Conservation (phyloP, 371 early-diverging fungal species). For the Mortierella sp. region DNA sequence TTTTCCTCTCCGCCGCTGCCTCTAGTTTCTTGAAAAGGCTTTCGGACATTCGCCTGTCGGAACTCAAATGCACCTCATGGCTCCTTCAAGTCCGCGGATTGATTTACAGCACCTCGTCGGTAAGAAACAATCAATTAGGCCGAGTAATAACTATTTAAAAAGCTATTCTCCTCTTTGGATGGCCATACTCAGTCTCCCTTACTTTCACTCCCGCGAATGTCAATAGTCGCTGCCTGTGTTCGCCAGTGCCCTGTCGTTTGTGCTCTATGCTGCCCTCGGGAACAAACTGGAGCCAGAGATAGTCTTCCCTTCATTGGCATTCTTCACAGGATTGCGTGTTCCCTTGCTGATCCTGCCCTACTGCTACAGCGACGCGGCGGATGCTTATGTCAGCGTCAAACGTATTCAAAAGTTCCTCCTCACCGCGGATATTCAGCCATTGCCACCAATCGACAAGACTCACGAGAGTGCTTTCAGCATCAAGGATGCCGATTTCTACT, state of each 20-base stretch:
- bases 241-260: slow-evolving; percentile 59
- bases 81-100: slow-evolving; percentile 48
- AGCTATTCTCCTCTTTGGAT: neutral
- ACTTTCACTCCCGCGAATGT: neutral
- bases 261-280: slow-evolving; percentile 55
- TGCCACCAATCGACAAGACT: slow-evolving; percentile 53
- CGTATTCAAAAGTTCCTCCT: slow-evolving; percentile 73
- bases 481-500: slow-evolving; percentile 67
- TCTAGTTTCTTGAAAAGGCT: slow-evolving; percentile 41
- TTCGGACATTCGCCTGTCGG: slow-evolving; percentile 29
- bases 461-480: slow-evolving; percentile 54
- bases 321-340: slow-evolving; percentile 64
- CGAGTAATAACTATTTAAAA: neutral
- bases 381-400: slow-evolving; percentile 72
- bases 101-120: slow-evolving; percentile 47
- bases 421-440: slow-evolving; percentile 67
- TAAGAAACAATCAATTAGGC: slow-evolving; percentile 15
- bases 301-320: slow-evolving; percentile 60
- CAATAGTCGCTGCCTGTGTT: slow-evolving; percentile 67
- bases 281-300: slow-evolving; percentile 48
- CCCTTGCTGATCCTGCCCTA: slow-evolving; percentile 81
- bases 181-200: neutral
- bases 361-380: slow-evolving; percentile 66
- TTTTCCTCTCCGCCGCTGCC: neutral
- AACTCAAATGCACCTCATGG: slow-evolving; percentile 21